Percentiles rank a stretch among this genome's conserved stretches.
These are phyloP conservation scores for Verbena officinalis DNA, from an alignment of 257 asterid genomes.

Conservation along the genomic window DNA sequence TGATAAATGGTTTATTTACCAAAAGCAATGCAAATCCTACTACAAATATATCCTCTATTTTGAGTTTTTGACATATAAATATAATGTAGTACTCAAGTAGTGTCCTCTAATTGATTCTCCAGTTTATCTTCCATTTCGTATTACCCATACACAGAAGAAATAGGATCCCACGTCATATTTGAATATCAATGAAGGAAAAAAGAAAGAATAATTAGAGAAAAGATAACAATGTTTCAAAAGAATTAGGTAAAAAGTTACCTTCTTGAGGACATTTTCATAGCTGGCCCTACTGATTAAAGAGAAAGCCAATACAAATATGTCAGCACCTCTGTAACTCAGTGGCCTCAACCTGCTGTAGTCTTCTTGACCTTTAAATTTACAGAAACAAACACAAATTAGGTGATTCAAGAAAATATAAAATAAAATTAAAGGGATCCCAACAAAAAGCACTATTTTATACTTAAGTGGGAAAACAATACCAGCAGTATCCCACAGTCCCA, in stretches of 20 bases:
- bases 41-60: no score
- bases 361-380: constrained; percentile 75
- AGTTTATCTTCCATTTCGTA: no score
- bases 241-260: constrained; percentile 66
- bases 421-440: constrained; percentile 12
- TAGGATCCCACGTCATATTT: not conserved
- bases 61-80: no score
- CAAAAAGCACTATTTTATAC: not conserved
- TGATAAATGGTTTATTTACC: no score
- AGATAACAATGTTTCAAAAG: not conserved
- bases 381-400: constrained; percentile 17
- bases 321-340: constrained; percentile 94
- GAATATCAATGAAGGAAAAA: not conserved
- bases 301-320: constrained; percentile 84
- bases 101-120: no score
- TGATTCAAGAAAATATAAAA: constrained; percentile 10
- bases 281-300: constrained; percentile 93
- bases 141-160: no score
- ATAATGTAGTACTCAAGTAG: no score
- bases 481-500: constrained; percentile 97
- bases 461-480: no score
- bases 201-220: not conserved
- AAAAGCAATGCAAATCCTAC: no score
- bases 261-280: constrained; percentile 93
- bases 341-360: constrained; percentile 98